Percentiles rank a stretch among this genome's conserved stretches.
Evolutionary conservation across 2,329 filamentous ascomycete species (phyloP).

Genomic region (Helotiales sp.): DNA sequence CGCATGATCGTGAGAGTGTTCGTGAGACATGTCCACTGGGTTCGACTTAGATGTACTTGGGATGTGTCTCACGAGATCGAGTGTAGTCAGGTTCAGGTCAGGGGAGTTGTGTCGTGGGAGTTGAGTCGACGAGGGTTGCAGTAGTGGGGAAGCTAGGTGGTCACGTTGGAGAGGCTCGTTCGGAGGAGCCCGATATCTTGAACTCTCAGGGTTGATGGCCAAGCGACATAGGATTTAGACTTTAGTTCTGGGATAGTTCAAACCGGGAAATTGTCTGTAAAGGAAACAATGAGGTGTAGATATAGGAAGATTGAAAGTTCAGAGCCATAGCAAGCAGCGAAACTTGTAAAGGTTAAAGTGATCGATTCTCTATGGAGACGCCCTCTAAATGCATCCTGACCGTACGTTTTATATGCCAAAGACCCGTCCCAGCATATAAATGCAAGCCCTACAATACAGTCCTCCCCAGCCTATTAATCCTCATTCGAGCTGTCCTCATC

Average conservation of each 20-base stretch:
- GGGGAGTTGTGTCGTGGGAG: neutral
- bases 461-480: neutral
- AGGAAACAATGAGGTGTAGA: neutral
- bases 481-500: slow-evolving; percentile 46
- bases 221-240: no score
- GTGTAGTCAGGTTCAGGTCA: neutral
- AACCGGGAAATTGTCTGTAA: no score
- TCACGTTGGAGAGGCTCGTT: neutral
- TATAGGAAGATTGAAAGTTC: neutral
- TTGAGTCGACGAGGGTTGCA: neutral
- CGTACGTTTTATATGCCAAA: neutral
- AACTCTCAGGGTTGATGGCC: neutral
- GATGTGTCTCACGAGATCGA: neutral
- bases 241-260: no score
- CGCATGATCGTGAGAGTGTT: slow-evolving; percentile 35
- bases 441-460: neutral
- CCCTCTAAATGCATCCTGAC: neutral
- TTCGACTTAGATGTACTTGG: neutral
- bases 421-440: neutral
- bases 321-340: neutral
- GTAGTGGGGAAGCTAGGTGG: neutral
- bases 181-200: neutral
- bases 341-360: neutral
- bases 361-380: neutral
- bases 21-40: neutral